Evolutionary conservation across 148 eudicot species (phyloP).

Genomic region (Drosera capensis): DNA sequence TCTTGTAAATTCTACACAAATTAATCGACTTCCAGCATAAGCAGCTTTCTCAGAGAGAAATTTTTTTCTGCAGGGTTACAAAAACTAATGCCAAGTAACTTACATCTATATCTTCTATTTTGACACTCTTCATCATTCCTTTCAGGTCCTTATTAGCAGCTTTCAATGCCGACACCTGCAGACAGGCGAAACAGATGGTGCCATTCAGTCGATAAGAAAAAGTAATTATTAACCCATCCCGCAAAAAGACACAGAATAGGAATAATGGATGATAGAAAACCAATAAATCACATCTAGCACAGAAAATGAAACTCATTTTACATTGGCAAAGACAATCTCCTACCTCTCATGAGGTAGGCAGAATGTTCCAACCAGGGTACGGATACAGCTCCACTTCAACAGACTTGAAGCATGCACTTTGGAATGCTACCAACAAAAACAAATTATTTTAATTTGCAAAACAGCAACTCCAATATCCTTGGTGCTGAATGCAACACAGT

Average conservation of each 20-base stretch:
- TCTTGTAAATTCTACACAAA: slow-evolving; percentile 69
- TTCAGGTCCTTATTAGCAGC: slow-evolving; percentile 87
- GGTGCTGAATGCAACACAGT: too few species aligned
- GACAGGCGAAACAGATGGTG: slow-evolving; percentile 1
- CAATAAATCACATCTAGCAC: not conserved
- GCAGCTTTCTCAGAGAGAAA: not conserved
- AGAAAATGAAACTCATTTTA: not conserved
- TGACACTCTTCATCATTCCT: slow-evolving; percentile 98
- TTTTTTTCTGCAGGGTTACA: slow-evolving; percentile 3
- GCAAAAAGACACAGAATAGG: not conserved
- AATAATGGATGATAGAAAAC: too few species aligned
- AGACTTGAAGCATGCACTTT: slow-evolving; percentile 30
- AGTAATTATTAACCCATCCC: not conserved
- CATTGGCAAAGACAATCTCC: slow-evolving; percentile 16
- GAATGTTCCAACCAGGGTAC: slow-evolving; percentile 37
- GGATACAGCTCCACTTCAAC: slow-evolving; percentile 24
- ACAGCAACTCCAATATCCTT: too few species aligned
- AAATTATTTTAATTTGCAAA: slow-evolving; percentile 13
- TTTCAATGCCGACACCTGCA: slow-evolving; percentile 88
- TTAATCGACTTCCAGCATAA: not conserved
- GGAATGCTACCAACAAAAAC: slow-evolving; percentile 33
- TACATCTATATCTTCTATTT: slow-evolving; percentile 86
- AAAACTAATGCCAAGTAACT: slow-evolving; percentile 10
- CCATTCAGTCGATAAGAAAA: not conserved
- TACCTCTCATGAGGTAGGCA: slow-evolving; percentile 58